Percentiles rank a stretch among this genome's conserved stretches.
Conservation (phyloP, 2,329 filamentous ascomycete species). For the Epichloe sylvatica region DNA sequence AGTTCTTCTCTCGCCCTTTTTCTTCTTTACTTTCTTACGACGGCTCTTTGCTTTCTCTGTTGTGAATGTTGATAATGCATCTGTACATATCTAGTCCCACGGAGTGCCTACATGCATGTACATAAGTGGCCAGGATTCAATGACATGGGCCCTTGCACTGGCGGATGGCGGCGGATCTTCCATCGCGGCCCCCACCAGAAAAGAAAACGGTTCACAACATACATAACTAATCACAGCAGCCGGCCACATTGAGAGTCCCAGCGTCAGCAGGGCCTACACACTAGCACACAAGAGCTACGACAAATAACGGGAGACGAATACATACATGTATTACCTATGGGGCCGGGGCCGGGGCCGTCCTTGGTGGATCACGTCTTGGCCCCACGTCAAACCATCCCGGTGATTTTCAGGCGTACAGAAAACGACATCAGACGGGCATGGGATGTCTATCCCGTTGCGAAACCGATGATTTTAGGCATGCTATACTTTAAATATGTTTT, state of each 20-base stretch:
- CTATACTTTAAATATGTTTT: too few relatives aligned
- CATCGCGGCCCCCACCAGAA: neutral
- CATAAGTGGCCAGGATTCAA: too few relatives aligned
- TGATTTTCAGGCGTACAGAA: neutral
- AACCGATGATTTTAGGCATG: too few relatives aligned
- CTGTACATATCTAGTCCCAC: neutral
- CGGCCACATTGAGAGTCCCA: neutral
- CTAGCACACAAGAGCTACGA: too few relatives aligned
- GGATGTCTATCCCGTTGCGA: too few relatives aligned
- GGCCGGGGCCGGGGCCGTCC: neutral
- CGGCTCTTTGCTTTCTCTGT: too few relatives aligned
- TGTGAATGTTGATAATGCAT: too few relatives aligned
- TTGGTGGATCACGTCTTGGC: neutral
- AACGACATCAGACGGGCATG: too few relatives aligned
- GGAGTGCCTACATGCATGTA: too few relatives aligned
- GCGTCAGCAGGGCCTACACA: neutral
- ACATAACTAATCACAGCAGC: constrained; percentile 2
- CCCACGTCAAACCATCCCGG: neutral
- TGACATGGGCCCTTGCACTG: neutral
- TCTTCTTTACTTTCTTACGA: too few relatives aligned
- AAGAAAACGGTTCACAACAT: neutral
- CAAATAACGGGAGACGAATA: neutral
- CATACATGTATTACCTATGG: neutral
- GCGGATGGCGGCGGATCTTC: neutral
- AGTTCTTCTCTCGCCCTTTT: too few relatives aligned